These are phyloP conservation scores for Suillus placidus DNA, from an alignment of 768 basidiomycete genomes.

Conservation along the genomic window DNA sequence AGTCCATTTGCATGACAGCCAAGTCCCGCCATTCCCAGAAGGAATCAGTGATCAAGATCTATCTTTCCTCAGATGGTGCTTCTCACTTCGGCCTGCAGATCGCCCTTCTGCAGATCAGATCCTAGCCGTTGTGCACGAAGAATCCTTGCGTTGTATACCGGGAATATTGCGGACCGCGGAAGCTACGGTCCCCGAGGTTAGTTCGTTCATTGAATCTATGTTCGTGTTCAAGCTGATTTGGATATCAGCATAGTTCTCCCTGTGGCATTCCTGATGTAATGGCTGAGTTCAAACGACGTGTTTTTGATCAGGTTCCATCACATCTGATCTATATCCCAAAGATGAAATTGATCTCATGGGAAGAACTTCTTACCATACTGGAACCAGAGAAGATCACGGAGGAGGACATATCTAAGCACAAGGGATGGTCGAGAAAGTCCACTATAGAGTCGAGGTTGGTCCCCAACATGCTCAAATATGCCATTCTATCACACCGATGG, in stretches of 20 bases:
- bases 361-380: conserved; percentile 7
- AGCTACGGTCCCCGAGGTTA: neutral
- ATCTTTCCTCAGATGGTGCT: conserved; percentile 1
- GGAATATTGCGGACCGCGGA: neutral
- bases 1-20: neutral
- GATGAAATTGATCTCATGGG: conserved; percentile 10
- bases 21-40: neutral
- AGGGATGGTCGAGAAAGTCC: neutral
- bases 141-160: neutral
- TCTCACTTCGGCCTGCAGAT: neutral
- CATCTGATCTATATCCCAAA: conserved; percentile 13
- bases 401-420: neutral
- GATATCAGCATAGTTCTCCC: neutral
- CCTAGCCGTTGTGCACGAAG: neutral
- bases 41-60: neutral
- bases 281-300: conserved; percentile 10
- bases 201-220: neutral
- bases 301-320: conserved; percentile 10
- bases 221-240: neutral
- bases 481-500: conserved; percentile 14
- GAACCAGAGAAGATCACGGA: conserved; percentile 10
- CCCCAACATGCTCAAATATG: conserved; percentile 7
- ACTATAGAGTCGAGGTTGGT: conserved; percentile 7
- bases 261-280: neutral
- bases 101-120: conserved; percentile 4